phyloP scores from a whole-genome alignment of 768 basidiomycete genomes.

The Lentinula lateritia region DNA sequence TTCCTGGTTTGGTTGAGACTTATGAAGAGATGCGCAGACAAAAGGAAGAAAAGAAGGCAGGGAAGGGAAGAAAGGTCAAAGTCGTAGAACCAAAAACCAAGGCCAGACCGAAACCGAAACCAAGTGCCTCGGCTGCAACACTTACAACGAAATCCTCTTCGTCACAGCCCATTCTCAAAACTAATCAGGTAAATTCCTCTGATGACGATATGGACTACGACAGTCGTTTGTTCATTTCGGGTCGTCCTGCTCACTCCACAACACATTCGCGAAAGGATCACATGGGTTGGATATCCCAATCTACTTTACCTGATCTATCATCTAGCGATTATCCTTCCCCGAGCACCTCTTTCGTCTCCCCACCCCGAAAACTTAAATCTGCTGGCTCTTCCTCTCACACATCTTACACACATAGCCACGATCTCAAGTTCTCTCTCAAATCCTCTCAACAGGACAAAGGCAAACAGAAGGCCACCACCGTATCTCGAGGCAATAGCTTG shows the following conservation, averaged over 20 bases:
- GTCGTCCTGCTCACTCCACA: background rate
- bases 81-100: background rate
- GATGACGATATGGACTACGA: slow-evolving; percentile 1
- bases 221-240: background rate
- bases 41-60: slow-evolving; percentile 22
- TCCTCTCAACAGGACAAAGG: background rate
- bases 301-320: background rate
- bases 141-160: background rate
- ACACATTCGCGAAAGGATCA: background rate
- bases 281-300: too few species aligned
- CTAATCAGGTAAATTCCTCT: background rate
- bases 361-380: background rate
- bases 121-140: background rate
- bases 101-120: background rate
- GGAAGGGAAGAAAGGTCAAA: slow-evolving; percentile 8
- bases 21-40: slow-evolving; percentile 23
- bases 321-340: background rate
- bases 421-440: background rate
- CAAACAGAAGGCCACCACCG: background rate
- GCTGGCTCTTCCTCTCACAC: background rate
- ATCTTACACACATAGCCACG: background rate
- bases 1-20: slow-evolving; percentile 28
- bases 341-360: background rate
- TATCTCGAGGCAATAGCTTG: background rate
- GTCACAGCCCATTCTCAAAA: background rate